A percentile compares a stretch with the other conserved stretches of the same genome.
These are phyloP conservation scores for Phylloboletellus chloephorus DNA, from an alignment of 1,284 basidiomycete species.

Conservation along the genomic window DNA sequence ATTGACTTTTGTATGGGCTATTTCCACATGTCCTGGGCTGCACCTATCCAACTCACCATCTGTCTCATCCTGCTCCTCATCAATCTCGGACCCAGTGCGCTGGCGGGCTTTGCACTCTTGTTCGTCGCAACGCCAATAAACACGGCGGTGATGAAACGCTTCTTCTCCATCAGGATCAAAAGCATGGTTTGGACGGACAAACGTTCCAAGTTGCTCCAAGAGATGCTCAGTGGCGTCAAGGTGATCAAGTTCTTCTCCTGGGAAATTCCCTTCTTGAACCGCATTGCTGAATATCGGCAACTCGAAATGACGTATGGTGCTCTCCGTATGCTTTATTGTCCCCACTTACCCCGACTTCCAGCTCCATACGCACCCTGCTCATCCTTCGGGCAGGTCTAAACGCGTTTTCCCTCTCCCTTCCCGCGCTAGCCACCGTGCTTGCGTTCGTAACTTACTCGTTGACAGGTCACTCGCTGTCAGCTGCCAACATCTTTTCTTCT, in stretches of 20 bases:
- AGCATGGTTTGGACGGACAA: slow-evolving; percentile 92
- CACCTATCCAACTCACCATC: slow-evolving; percentile 67
- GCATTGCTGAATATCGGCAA: slow-evolving; percentile 65
- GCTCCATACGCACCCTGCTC: slow-evolving; percentile 72
- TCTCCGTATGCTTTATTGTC: not conserved
- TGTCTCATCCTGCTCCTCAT: slow-evolving; percentile 65
- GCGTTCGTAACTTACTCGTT: slow-evolving; percentile 81
- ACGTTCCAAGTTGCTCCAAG: slow-evolving; percentile 77
- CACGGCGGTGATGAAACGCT: slow-evolving; percentile 65
- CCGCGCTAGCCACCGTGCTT: slow-evolving; percentile 78
- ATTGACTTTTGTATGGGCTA: slow-evolving; percentile 88
- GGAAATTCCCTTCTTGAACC: slow-evolving; percentile 69
- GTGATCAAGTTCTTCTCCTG: slow-evolving; percentile 89
- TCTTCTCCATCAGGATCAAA: slow-evolving; percentile 69
- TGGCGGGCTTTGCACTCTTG: slow-evolving; percentile 84
- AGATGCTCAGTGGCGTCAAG: slow-evolving; percentile 81
- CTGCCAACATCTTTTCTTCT: slow-evolving; percentile 75
- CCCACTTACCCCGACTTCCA: slow-evolving; percentile 17
- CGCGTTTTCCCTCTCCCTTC: slow-evolving; percentile 65
- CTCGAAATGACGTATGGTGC: slow-evolving; percentile 62
- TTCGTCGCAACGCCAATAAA: slow-evolving; percentile 62
- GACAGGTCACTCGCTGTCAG: slow-evolving; percentile 61
- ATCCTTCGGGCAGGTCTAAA: slow-evolving; percentile 69
- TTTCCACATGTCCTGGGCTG: slow-evolving; percentile 76
- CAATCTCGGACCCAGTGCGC: slow-evolving; percentile 73